Conservation (phyloP, 169 alveolate genomes). For the Plasmodium vivax region DNA sequence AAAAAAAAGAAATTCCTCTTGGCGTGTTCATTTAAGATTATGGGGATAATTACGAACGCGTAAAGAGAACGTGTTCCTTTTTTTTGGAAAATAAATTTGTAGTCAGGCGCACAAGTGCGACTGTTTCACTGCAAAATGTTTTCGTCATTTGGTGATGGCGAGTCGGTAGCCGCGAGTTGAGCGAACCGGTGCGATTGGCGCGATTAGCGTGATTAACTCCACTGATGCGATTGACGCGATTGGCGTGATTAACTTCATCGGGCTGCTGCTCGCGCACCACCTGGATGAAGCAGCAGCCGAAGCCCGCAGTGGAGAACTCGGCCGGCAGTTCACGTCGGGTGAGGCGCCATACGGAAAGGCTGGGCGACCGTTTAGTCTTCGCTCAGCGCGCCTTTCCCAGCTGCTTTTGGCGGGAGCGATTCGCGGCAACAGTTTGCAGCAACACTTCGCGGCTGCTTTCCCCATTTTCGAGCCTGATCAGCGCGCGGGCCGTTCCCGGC, state of each 20-base stretch:
- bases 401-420: neutral
- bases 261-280: neutral
- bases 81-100: neutral
- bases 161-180: neutral
- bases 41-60: neutral
- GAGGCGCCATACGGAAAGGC: neutral
- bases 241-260: neutral
- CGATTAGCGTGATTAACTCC: neutral
- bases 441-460: neutral
- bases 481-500: neutral
- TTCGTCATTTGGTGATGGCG: neutral
- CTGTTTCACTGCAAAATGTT: neutral
- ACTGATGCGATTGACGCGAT: neutral
- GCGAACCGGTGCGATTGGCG: neutral
- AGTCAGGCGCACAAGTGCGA: neutral
- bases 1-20: neutral
- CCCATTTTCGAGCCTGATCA: neutral
- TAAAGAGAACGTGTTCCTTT: neutral
- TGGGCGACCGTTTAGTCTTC: neutral
- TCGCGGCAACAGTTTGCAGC: neutral
- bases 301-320: neutral
- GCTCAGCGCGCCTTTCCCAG: neutral
- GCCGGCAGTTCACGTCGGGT: neutral
- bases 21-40: neutral
- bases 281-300: neutral